These are phyloP conservation scores for Starmerella bombicola DNA, from an alignment of 805 yeast genomes.

Conservation along the genomic window DNA sequence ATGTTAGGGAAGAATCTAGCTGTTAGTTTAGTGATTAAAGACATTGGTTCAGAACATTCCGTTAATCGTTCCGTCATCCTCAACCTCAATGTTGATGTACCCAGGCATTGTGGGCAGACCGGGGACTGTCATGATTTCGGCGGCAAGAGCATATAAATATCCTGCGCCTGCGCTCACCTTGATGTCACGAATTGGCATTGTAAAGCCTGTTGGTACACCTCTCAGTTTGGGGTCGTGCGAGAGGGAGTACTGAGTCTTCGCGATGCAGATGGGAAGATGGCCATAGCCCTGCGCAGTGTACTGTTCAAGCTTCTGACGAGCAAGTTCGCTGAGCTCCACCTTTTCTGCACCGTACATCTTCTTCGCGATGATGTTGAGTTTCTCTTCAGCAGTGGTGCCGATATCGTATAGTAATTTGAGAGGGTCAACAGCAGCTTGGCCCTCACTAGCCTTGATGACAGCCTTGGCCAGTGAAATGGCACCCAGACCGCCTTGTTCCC, in stretches of 20 bases:
- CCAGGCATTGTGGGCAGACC: constrained; percentile 95
- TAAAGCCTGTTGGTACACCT: constrained; percentile 91
- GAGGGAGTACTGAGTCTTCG: constrained; percentile 92
- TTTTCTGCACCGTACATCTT: constrained; percentile 88
- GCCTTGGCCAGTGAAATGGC: constrained; percentile 74
- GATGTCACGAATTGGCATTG: constrained; percentile 86
- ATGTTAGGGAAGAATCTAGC: too few relatives aligned
- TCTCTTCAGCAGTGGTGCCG: constrained; percentile 60
- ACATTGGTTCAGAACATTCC: constrained; percentile 76
- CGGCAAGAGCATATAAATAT: constrained; percentile 88
- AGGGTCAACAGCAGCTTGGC: constrained; percentile 33
- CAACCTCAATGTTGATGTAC: constrained; percentile 91
- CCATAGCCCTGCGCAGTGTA: constrained; percentile 82
- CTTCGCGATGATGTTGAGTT: constrained; percentile 64
- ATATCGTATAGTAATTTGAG: constrained; percentile 52
- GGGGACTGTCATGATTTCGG: constrained; percentile 93
- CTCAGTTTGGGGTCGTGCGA: constrained; percentile 88
- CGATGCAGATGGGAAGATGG: constrained; percentile 87
- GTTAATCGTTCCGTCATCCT: constrained; percentile 82
- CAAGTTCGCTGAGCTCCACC: constrained; percentile 71
- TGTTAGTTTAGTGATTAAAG: too few relatives aligned
- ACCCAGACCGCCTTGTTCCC: constrained; percentile 93
- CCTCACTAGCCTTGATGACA: constrained; percentile 57
- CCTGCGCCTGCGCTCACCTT: constrained; percentile 96
- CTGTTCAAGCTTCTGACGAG: constrained; percentile 65